Evolutionary conservation across 1,284 basidiomycete species (phyloP).

Genomic region (Puccinia novopanici): DNA sequence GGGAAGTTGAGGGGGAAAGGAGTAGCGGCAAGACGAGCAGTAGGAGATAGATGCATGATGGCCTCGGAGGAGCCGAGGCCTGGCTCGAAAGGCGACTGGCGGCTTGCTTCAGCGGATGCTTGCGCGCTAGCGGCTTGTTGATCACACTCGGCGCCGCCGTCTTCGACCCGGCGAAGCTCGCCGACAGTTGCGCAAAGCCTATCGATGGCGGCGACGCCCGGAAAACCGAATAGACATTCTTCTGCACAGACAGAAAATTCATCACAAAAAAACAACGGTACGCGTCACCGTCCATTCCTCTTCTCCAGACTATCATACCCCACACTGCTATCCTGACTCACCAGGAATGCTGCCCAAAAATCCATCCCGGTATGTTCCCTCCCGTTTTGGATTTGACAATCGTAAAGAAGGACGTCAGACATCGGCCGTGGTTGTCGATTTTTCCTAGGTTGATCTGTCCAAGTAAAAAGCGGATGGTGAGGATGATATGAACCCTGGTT

Average conservation of each 20-base stretch:
- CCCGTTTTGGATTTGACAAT: constrained; percentile 37
- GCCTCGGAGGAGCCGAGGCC: neutral
- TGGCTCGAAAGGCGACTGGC: neutral
- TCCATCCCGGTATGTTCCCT: constrained; percentile 41
- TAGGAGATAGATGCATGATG: neutral
- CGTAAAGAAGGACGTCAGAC: constrained; percentile 48
- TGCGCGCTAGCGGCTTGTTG: neutral
- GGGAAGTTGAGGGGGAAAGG: neutral
- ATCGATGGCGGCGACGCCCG: constrained; percentile 45
- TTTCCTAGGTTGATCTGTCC: constrained; percentile 39
- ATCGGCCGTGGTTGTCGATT: constrained; percentile 4
- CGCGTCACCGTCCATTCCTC: too few relatives aligned
- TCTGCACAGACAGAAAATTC: constrained; percentile 8
- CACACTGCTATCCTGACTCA: too few relatives aligned
- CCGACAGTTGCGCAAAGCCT: constrained; percentile 47
- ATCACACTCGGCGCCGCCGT: neutral
- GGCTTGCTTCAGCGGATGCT: constrained; percentile 19
- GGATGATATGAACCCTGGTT: neutral
- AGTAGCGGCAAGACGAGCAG: neutral
- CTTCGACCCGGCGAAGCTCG: constrained; percentile 4
- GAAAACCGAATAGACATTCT: constrained; percentile 50
- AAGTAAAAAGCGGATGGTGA: neutral
- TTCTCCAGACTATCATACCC: too few relatives aligned
- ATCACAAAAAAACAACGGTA: neutral
- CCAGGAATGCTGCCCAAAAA: constrained; percentile 51